Evolutionary conservation across 2,329 filamentous ascomycete species (phyloP).

Genomic region (Penicillium sp.): DNA sequence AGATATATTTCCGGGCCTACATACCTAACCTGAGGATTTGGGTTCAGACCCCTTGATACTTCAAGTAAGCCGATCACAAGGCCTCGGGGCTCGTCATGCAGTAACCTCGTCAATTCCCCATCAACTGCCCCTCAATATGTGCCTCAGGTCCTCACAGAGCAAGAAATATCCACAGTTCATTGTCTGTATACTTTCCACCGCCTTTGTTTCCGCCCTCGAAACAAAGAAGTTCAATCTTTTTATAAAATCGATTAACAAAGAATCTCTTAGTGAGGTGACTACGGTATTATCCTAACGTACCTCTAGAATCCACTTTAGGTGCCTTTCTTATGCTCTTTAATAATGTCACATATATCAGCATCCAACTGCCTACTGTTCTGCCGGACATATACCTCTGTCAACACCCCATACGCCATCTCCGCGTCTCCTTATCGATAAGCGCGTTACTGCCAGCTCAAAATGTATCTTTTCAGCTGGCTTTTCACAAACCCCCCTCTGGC

Average conservation of each 20-base stretch:
- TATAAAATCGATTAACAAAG: not conserved
- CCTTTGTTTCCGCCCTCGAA: not conserved
- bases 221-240: not conserved
- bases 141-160: not conserved
- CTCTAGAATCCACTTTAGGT: not conserved
- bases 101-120: not conserved
- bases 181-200: not conserved
- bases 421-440: constrained; percentile 22
- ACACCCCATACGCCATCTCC: constrained; percentile 2
- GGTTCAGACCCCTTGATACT: not conserved
- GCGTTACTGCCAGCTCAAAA: constrained; percentile 2
- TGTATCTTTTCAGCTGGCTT: constrained; percentile 1
- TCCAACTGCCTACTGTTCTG: not conserved
- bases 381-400: not conserved
- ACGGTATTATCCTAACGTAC: not conserved
- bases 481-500: constrained; percentile 4
- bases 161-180: not conserved
- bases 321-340: not conserved
- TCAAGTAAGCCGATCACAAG: not conserved
- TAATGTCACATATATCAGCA: not conserved
- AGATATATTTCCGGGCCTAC: not conserved
- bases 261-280: not conserved
- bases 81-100: not conserved
- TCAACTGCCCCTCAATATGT: too few relatives aligned
- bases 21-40: not conserved